Evolutionary conservation across 1,284 basidiomycete genomes (phyloP).

Genomic region (Apiotrichum mycotoxinovorans): DNA sequence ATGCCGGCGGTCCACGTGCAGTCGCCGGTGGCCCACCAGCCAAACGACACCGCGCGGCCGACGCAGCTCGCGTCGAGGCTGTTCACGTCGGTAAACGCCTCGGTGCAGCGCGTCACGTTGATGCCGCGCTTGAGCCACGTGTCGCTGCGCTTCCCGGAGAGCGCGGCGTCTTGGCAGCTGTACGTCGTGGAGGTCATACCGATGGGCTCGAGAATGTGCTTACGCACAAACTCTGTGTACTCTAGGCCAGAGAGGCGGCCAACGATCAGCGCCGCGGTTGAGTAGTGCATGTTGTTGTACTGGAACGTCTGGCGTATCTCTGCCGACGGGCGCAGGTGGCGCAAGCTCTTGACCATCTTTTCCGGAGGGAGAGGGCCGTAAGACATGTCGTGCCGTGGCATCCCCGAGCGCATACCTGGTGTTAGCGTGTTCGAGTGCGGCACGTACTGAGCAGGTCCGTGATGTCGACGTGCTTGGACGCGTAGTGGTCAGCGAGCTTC

Average conservation of each 20-base stretch:
- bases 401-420: conserved; percentile 29
- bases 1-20: too few relatives aligned
- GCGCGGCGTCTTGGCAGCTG: conserved; percentile 15
- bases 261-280: conserved; percentile 26
- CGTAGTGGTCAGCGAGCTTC: conserved; percentile 48
- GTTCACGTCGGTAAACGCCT: not conserved
- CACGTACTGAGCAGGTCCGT: conserved; percentile 46
- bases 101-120: conserved; percentile 15
- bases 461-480: conserved; percentile 46
- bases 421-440: not conserved
- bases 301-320: conserved; percentile 34
- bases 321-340: conserved; percentile 29
- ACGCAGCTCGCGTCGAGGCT: not conserved
- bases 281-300: conserved; percentile 39
- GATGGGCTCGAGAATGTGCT: conserved; percentile 34
- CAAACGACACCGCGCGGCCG: too few relatives aligned
- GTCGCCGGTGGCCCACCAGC: too few relatives aligned
- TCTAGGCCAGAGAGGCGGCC: conserved; percentile 24
- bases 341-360: conserved; percentile 18
- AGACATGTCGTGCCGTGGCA: conserved; percentile 31
- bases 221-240: conserved; percentile 26
- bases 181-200: conserved; percentile 30
- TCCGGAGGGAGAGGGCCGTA: not conserved
- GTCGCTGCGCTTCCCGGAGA: conserved; percentile 19
- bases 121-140: conserved; percentile 14